Conservation (phyloP, 768 basidiomycete species). For the Glaciozyma antarctica region DNA sequence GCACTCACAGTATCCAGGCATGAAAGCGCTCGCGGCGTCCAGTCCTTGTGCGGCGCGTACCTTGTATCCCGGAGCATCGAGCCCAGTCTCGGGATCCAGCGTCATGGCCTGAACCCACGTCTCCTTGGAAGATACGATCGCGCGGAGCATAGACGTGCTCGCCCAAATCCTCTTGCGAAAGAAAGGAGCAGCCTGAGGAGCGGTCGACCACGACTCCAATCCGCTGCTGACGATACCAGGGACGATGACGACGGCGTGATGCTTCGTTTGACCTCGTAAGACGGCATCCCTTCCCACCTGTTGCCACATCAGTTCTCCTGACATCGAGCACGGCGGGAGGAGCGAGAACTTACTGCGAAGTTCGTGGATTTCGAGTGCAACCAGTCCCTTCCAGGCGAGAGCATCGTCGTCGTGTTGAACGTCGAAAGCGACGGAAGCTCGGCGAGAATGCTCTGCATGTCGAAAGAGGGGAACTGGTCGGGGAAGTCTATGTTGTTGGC, state of each 20-base stretch:
- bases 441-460: constrained; percentile 18
- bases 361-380: constrained; percentile 11
- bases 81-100: constrained; percentile 80
- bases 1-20: constrained; percentile 95
- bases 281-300: constrained; percentile 30
- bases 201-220: constrained; percentile 88
- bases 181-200: constrained; percentile 70
- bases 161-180: constrained; percentile 74
- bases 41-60: constrained; percentile 68
- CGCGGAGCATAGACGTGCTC: constrained; percentile 56
- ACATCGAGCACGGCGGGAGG: neutral
- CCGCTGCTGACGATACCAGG: constrained; percentile 38
- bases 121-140: constrained; percentile 72
- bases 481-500: constrained; percentile 14
- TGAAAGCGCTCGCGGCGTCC: constrained; percentile 35
- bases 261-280: constrained; percentile 27
- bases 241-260: constrained; percentile 34
- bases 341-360: constrained; percentile 6
- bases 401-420: constrained; percentile 16
- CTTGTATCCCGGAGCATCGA: constrained; percentile 76
- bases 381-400: constrained; percentile 26
- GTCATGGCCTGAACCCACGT: constrained; percentile 83
- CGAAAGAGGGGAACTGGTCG: constrained; percentile 15
- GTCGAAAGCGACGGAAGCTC: constrained; percentile 20
- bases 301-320: neutral